Conservation (phyloP, 768 basidiomycete genomes). For the Rossbeevera mucosa region DNA sequence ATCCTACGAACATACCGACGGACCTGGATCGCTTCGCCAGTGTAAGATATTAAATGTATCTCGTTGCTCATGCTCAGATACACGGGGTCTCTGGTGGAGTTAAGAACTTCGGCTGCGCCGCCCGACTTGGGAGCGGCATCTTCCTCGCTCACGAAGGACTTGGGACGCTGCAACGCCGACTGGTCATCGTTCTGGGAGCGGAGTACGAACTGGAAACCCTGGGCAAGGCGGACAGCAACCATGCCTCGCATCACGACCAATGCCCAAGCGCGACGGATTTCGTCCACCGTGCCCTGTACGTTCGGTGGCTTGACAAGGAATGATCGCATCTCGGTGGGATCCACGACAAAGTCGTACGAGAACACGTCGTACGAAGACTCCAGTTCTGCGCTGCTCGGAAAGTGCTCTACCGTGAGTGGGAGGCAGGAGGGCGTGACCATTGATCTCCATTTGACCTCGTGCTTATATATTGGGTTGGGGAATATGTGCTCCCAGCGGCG, state of each 20-base stretch:
- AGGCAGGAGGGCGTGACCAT: constrained; percentile 83
- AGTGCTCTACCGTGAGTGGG: constrained; percentile 86
- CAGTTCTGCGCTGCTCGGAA: constrained; percentile 72
- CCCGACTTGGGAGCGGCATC: constrained; percentile 48
- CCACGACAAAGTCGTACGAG: constrained; percentile 85
- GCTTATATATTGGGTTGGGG: constrained; percentile 66
- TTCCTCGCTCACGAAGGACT: constrained; percentile 57
- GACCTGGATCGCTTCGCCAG: constrained; percentile 86
- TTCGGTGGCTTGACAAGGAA: constrained; percentile 75
- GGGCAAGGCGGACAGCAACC: constrained; percentile 86
- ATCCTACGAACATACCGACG: constrained; percentile 77
- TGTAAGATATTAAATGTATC: constrained; percentile 89
- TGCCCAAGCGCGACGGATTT: constrained; percentile 66
- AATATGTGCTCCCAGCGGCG: constrained; percentile 88
- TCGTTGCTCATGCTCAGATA: constrained; percentile 95
- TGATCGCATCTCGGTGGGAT: constrained; percentile 78
- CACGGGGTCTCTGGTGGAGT: constrained; percentile 61
- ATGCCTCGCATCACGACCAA: constrained; percentile 85
- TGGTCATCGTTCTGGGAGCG: constrained; percentile 39
- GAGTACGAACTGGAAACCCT: constrained; percentile 92
- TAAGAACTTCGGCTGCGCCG: constrained; percentile 64
- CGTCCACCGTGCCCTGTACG: constrained; percentile 45
- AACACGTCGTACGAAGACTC: constrained; percentile 76
- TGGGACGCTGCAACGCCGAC: constrained; percentile 42
- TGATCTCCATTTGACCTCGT: constrained; percentile 89